Evolutionary conservation across 2,329 filamentous ascomycete species (phyloP), one percentile per base, ranked within the genome.

Genomic region (Myriangium duriaei): DNA sequence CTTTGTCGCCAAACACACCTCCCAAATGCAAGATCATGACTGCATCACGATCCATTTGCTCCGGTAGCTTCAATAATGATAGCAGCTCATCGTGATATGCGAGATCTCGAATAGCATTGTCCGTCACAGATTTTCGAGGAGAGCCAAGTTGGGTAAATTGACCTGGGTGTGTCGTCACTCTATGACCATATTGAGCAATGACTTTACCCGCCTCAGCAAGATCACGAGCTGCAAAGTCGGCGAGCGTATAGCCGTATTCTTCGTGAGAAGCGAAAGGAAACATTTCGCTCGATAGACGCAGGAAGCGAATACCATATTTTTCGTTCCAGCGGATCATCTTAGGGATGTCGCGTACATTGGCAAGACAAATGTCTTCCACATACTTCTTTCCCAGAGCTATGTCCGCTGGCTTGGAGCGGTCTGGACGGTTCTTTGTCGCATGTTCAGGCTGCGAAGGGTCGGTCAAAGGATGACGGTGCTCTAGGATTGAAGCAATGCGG

Each of bases 11-110:
- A 52, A 88, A 95, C 0, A 81, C 74, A 6, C 88, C 88, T 11
- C 88, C 88, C 73, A 96, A 83, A 54, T 96, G 88, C 6, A 96
- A 53, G 40, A 96, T 86, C 82, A 95, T 92, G 39, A 96, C 78
- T 2, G 88, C 88, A 54, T 95, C 86, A 18, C 76, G 76, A 49
- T 96, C 67, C 47, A 76, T 70, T 55, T 94, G 85, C 12, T 76
- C 71, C 0, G 85, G 83, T 0, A 96, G 65, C 37, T 75, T 76
- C 5, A 95, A 67, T 0, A 93, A 68, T 3, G 72, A 71, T 1
- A 95, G 69, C 71, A 96, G 61, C 58, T 96, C 87, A 33, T 84
- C 75, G 50, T 95, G 88, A 45, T 92, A 96, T 33, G 81, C 77
- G 0, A 96, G 65, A 57, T 95, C 88, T 4, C 87, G 76, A 3